These are phyloP conservation scores for Geum urbanum DNA, from an alignment of 306 rosid species.

Conservation along the genomic window DNA sequence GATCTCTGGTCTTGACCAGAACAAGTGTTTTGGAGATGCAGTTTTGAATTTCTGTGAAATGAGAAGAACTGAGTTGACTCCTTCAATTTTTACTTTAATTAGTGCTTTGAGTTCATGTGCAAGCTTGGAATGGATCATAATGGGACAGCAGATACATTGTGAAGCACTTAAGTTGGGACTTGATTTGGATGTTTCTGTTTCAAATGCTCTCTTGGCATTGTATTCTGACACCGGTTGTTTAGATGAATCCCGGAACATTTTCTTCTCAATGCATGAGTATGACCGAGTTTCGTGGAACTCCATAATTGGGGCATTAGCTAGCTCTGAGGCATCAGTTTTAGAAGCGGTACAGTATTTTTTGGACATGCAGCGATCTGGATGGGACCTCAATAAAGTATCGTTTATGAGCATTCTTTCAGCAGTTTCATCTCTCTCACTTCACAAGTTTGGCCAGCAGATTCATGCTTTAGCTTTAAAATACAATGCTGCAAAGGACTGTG, in stretches of 20 bases:
- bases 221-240: conserved; percentile 64
- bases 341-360: conserved; percentile 59
- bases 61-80: conserved; percentile 56
- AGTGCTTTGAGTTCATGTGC: conserved; percentile 85
- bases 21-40: conserved; percentile 63
- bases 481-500: conserved; percentile 43
- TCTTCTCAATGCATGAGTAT: conserved; percentile 64
- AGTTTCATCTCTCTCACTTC: conserved; percentile 59
- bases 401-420: conserved; percentile 67
- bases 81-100: conserved; percentile 81
- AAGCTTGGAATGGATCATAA: conserved; percentile 65
- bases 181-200: conserved; percentile 83
- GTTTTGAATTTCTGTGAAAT: conserved; percentile 47
- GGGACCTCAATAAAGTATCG: conserved; percentile 65
- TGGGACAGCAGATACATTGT: conserved; percentile 68
- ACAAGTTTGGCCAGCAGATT: conserved; percentile 57
- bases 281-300: conserved; percentile 92
- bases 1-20: conserved; percentile 83
- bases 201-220: conserved; percentile 75
- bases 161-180: conserved; percentile 76
- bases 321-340: conserved; percentile 46
- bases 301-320: conserved; percentile 65
- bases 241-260: conserved; percentile 52
- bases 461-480: conserved; percentile 59
- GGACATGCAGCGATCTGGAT: conserved; percentile 73